Base-by-base conservation (phyloP, 768 basidiomycete genomes). In the Leucosporidium scottii region DNA sequence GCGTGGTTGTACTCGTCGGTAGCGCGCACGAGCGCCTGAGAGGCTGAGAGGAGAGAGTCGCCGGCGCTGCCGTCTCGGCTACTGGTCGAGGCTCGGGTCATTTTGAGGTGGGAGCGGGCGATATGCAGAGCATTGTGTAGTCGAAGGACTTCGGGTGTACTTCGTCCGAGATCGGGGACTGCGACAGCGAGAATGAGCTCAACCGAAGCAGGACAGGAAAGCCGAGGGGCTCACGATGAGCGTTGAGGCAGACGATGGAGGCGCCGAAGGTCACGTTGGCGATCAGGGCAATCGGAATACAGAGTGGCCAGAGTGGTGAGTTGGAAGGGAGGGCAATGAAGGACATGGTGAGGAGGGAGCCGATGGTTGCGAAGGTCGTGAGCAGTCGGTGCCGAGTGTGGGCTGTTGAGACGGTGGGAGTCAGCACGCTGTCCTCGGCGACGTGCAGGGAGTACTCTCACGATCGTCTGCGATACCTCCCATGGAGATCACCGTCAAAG, bases 401-500 rank as follows among this genome's bases (percentile, higher is more conserved):
- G 0, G 84, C 87, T 81, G 70, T 60, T n/a, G 0, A 25, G 2
- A 18, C 30, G 31, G 21, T 44, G 34, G 48, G 58, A 53, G 47
- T 70, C 17, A 49, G 39, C 18, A 60, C 23, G 53, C 8, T 23
- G 44, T 44, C 3, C 39, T 17, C 39, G 15, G 34, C 34, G 34
- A 6, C 34, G 34, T 36, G 34, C 34, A 36, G 6, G 5, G 5
- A 5, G 5, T 6, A 51, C 53, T 82, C 89, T 66, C 73, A 93
- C 92, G 86, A 69, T 89, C 85, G 79, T 98, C 91, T 1, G 93
- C 94, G 64, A 94, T 86, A 21, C 86, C 86, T 10, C 91, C 91
- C 83, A 96, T 89, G 8, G 93, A 93, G 64, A 99, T 92, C 49
- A 99, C 92, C 0, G 88, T 90, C n/a, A 97, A 74, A 0, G 93